Evolutionary conservation across 2,329 filamentous ascomycete genomes (phyloP), one percentile per base, ranked within the genome.

Genomic region (Raffaelea ambrosiae): DNA sequence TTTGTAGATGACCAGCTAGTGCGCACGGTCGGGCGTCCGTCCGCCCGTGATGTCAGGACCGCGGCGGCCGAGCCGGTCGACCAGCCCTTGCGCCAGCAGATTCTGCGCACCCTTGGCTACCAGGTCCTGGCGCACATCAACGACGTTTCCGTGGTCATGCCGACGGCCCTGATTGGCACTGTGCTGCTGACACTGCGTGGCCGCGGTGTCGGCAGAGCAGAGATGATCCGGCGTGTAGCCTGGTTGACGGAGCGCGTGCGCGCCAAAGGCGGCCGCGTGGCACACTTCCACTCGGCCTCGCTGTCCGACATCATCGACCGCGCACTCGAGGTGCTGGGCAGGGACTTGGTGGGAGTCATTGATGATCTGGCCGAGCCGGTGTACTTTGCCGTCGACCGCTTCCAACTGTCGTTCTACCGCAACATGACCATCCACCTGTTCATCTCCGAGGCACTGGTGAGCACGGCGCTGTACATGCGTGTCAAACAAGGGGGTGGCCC

Each of bases 391-490:
- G 89, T 96, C 36, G 93, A 98, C 63, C 79, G 89, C 46, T 98
- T 98, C 70, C 93, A 98, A 62, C 77, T 98, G 10, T 95, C 89
- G 0, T 98, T 98, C 66, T 98, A 98, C 67, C 84, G 93, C 46
- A 98, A 98, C 66, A 97, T 97, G 93, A 96, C 91, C 0, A 98
- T 98, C 52, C 93, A 98, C 62, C 77, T 98, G 5, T 98, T 98
- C 64, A 93, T 98, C 49, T 85, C 88, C 2, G 90, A 97, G 62
- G 86, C 91, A 0, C 73, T 98, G 4, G 88, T 97, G 20, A 93
- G 88, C 52, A 88, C 84, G 4, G 86, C 86, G 23, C 83, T 98
- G 74, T 98, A 98, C 64, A 93, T 83, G 0, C 79, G 81, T 40
- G 86, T 97, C 47, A 98, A 98, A 65, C 81, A 82, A 53, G 93